Evolutionary conservation across 139 green algal genomes (phyloP).

Genomic region (Pseudopediastrum boryanum): DNA sequence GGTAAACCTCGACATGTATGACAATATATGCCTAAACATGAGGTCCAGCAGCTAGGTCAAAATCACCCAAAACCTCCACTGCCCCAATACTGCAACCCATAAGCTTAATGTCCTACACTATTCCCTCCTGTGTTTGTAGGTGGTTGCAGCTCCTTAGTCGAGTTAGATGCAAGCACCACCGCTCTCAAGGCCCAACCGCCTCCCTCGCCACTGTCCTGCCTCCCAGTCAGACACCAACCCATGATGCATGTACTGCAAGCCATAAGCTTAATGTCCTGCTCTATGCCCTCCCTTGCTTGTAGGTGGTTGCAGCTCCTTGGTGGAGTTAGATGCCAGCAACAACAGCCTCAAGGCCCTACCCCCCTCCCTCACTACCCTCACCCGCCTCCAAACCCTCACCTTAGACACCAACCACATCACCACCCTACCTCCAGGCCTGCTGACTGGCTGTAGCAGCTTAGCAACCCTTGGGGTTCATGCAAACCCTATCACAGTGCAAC

Average conservation of each 20-base stretch:
- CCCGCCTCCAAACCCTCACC: constrained; percentile 19
- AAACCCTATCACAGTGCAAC: constrained; percentile 68
- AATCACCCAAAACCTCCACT: too few species aligned
- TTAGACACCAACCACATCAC: constrained; percentile 36
- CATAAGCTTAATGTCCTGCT: too few species aligned
- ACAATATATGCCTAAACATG: too few species aligned
- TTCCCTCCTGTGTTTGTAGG: constrained; percentile 20
- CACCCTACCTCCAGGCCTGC: constrained; percentile 42
- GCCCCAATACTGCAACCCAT: too few species aligned
- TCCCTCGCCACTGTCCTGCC: neutral
- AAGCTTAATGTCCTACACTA: too few species aligned
- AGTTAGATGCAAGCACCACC: constrained; percentile 22
- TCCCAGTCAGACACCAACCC: too few species aligned
- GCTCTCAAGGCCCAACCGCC: constrained; percentile 1
- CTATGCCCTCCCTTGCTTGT: neutral
- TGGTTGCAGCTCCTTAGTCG: constrained; percentile 22
- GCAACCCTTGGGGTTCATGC: constrained; percentile 52
- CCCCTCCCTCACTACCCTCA: neutral
- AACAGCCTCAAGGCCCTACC: constrained; percentile 32
- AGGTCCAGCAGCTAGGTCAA: too few species aligned
- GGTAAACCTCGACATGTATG: too few species aligned
- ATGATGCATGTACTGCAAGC: too few species aligned
- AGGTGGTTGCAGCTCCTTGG: constrained; percentile 36
- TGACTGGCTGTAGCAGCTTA: constrained; percentile 48
- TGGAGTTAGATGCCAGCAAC: constrained; percentile 11